Evolutionary conservation across 2,329 filamentous ascomycete genomes (phyloP).

Genomic region (Fusarium multiceps): DNA sequence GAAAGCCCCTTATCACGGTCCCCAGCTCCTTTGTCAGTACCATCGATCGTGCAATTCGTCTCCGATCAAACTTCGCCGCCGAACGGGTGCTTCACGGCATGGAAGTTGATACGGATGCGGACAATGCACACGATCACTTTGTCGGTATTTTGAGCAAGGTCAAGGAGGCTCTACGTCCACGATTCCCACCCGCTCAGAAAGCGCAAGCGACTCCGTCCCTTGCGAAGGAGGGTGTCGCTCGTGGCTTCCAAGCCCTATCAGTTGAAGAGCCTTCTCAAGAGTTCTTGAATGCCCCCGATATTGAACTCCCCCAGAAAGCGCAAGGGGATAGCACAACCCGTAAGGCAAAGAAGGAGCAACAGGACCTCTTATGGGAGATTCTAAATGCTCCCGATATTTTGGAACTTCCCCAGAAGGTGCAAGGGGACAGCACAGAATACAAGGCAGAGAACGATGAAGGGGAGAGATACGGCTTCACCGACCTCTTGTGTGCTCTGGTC

Average conservation of each 20-base stretch:
- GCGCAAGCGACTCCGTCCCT: fast-evolving
- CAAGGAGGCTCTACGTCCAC: neutral
- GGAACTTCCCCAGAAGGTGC: neutral
- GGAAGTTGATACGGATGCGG: neutral
- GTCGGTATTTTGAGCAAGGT: neutral
- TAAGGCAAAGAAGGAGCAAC: neutral
- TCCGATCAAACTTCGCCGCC: neutral
- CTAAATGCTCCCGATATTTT: neutral
- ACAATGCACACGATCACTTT: neutral
- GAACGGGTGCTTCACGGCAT: neutral
- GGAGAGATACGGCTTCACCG: fast-evolving
- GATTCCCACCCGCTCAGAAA: neutral
- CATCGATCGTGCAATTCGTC: neutral
- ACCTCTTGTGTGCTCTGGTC: neutral
- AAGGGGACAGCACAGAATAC: neutral
- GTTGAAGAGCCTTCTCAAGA: conserved; percentile 3
- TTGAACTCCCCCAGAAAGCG: neutral
- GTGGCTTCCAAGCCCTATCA: neutral
- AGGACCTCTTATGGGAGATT: neutral
- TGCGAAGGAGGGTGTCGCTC: neutral
- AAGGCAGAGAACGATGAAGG: neutral
- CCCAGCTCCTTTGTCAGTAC: neutral
- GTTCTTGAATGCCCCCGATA: neutral
- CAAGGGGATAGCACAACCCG: neutral
- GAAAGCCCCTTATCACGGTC: neutral